phyloP scores from a whole-genome alignment of 1,284 basidiomycete species.

The Sporisorium iseilematis-ciliati region DNA sequence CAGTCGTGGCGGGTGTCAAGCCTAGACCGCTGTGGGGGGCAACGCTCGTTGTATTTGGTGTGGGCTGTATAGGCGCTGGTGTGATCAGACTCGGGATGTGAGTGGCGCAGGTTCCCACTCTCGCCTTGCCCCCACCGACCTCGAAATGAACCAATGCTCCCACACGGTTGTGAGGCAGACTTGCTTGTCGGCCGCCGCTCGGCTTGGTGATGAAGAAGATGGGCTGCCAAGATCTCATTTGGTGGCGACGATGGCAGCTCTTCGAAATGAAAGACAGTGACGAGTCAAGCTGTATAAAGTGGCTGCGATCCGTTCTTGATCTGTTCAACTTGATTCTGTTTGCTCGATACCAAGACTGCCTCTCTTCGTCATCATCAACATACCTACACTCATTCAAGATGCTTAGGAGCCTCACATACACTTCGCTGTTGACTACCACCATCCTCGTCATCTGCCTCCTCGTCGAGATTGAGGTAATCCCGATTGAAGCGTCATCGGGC shows the following conservation, averaged over 20 bases:
- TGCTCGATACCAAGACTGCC: background rate
- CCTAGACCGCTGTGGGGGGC: conserved; percentile 52
- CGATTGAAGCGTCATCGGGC: conserved; percentile 4
- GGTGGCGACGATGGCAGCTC: background rate
- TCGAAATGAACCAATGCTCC: conserved; percentile 20
- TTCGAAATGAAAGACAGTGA: background rate
- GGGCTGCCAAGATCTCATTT: background rate
- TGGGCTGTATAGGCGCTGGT: conserved; percentile 47
- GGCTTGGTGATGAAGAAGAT: conserved; percentile 1
- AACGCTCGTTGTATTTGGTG: conserved; percentile 46
- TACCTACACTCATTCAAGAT: background rate
- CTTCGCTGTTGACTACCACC: conserved; percentile 2
- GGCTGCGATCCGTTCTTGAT: background rate
- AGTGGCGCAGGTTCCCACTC: background rate
- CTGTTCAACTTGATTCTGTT: background rate
- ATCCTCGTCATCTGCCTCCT: conserved; percentile 1
- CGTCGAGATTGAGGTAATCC: background rate
- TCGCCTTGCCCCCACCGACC: background rate
- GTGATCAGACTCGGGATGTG: conserved; percentile 46
- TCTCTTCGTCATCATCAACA: background rate
- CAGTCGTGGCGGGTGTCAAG: conserved; percentile 31
- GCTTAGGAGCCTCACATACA: background rate
- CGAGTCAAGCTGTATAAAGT: background rate
- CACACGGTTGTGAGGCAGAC: background rate
- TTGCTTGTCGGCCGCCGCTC: background rate